Evolutionary conservation across 106 monocot genomes (phyloP), one percentile per base, ranked within the genome.

Genomic region (Dendrobium huoshanense): DNA sequence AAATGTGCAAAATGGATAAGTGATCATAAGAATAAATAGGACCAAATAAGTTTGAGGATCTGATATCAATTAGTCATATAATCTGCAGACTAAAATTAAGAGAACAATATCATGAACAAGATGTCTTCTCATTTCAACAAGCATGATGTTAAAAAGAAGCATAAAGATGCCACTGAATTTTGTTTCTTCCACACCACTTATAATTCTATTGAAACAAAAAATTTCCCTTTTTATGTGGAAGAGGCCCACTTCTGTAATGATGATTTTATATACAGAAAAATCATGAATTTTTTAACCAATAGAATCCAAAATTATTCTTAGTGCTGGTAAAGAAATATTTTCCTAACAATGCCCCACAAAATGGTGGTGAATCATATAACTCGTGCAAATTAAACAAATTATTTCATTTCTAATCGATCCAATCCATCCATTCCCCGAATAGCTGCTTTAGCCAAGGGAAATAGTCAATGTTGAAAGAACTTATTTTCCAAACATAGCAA

Each of bases 1-100:
- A 19, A 44, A 43, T 9, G 43, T 74, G 9, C 18, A 41, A 43
- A 74, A 74, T 5, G 19, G 16, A 4, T n/a, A n/a, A 19, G 41
- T 74, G 74, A 74, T 74, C 19, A 74, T 43, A 0, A 74, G 43
- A 74, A 74, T 74, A 74, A 70, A 42, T 74, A 4, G 44, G 70
- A 70, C 13, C 13, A 70, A 70, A 65, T 65, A 20, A 70, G 24
- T 4, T 27, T 37, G 3, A 11, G 33, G 37, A 51, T 51, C 2
- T 51, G 51, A 72, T 10, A 33, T 33, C 43, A 74, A 43, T 37
- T 74, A 42, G 18, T 44, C 42, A 19, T 74, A 74, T 9, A 17
- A 74, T 70, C 74, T 37, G 8, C n/a, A 44, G 4, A 74, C 0
- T 74, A 9, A 74, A 41, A 74, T 43, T 44, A 74, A 42, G 43